These are phyloP conservation scores for Penicillium coffeae DNA, from an alignment of 495 filamentous ascomycete genomes.

Conservation along the genomic window DNA sequence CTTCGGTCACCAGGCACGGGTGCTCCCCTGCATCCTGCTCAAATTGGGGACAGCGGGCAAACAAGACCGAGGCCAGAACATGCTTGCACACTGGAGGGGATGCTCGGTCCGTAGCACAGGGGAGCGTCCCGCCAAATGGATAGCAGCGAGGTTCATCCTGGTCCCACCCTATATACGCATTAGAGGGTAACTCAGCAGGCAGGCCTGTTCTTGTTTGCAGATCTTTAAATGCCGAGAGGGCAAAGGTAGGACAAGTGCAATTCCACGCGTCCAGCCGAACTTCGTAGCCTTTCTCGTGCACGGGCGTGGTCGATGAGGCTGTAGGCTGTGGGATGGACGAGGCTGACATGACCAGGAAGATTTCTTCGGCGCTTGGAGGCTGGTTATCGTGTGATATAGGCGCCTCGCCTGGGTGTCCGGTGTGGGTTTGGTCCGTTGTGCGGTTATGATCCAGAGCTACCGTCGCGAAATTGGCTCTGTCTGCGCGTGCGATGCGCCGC, in stretches of 20 bases:
- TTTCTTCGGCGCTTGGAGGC: conserved; percentile 15
- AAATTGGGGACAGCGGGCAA: conserved; percentile 62
- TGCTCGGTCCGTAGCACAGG: conserved; percentile 24
- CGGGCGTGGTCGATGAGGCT: conserved; percentile 14
- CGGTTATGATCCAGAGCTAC: conserved; percentile 1
- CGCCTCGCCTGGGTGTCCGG: not conserved
- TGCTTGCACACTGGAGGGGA: conserved; percentile 78
- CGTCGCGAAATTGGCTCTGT: not conserved
- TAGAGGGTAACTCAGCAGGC: conserved; percentile 7
- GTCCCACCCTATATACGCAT: conserved; percentile 4
- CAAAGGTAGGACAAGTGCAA: conserved; percentile 81
- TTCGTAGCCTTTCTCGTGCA: conserved; percentile 51
- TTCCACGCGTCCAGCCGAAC: conserved; percentile 78
- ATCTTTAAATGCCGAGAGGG: conserved; percentile 61
- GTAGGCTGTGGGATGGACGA: conserved; percentile 34
- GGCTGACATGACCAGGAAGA: conserved; percentile 42
- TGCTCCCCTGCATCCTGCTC: conserved; percentile 54
- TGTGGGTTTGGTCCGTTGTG: conserved; percentile 1
- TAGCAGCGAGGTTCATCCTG: conserved; percentile 15
- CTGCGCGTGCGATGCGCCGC: conserved; percentile 30
- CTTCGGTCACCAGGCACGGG: conserved; percentile 44
- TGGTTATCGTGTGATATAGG: not conserved
- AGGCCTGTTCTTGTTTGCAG: conserved; percentile 2
- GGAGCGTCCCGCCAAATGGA: conserved; percentile 52
- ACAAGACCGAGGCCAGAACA: conserved; percentile 76